A percentile compares a stretch with the other conserved stretches of the same genome.
phyloP scores from a whole-genome alignment of 1,284 basidiomycete species.

The Somion occarium region DNA sequence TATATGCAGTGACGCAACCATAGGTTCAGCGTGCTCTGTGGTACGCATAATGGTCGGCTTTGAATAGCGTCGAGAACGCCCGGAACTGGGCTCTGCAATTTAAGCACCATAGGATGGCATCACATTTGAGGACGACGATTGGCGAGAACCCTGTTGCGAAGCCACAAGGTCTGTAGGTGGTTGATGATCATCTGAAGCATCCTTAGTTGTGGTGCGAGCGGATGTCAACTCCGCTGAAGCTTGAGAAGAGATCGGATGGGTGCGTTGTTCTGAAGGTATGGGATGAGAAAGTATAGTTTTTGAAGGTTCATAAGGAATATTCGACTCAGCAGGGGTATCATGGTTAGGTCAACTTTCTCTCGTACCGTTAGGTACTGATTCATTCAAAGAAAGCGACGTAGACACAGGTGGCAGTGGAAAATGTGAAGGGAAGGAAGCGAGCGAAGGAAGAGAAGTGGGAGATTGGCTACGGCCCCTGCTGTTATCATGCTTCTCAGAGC shows the following conservation, averaged over 20 bases:
- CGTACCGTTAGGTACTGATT: neutral
- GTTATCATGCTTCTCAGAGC: neutral
- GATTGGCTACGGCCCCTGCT: neutral
- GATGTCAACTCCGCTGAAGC: neutral
- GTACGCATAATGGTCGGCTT: too few relatives aligned
- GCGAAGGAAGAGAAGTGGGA: slow-evolving; percentile 44
- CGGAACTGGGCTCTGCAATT: too few relatives aligned
- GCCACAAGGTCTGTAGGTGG: too few relatives aligned
- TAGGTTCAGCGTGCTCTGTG: too few relatives aligned
- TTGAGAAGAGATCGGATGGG: too few relatives aligned
- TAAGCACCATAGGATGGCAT: too few relatives aligned
- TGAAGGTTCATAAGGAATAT: neutral
- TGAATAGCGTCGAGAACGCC: too few relatives aligned
- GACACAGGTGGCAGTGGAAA: slow-evolving; percentile 53
- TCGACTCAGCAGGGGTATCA: slow-evolving; percentile 1
- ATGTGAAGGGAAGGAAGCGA: slow-evolving; percentile 67
- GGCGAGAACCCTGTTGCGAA: too few relatives aligned
- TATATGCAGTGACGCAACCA: too few relatives aligned
- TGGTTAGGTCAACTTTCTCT: neutral
- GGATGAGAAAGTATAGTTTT: neutral
- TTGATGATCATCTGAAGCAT: neutral
- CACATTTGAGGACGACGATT: too few relatives aligned
- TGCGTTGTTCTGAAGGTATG: neutral
- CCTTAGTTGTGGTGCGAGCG: neutral
- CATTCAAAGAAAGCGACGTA: neutral